Percentiles rank a stretch among this genome's conserved stretches.
Evolutionary conservation across 129 eudicot genomes (phyloP).

Genomic region (Saposhnikovia divaricata): DNA sequence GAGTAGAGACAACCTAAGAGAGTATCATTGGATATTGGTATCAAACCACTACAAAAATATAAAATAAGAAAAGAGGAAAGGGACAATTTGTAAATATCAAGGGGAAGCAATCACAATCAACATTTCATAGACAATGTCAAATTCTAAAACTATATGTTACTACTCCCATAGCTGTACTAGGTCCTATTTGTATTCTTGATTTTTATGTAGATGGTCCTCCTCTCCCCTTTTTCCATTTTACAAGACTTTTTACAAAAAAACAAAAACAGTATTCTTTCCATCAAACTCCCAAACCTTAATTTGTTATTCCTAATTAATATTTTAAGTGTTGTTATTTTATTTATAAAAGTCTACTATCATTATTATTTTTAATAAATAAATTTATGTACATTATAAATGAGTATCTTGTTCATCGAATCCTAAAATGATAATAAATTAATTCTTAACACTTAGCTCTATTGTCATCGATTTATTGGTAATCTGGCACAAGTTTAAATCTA

Average conservation of each 20-base stretch:
- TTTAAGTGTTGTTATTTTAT: no score
- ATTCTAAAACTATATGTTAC: background rate
- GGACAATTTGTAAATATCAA: background rate
- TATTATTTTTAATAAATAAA: no score
- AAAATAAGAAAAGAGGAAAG: background rate
- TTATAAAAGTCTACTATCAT: no score
- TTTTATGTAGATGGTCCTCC: background rate
- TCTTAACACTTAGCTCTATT: no score
- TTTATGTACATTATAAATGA: no score
- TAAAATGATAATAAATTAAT: no score
- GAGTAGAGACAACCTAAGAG: background rate
- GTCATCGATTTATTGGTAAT: no score
- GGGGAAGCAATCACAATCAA: conserved; percentile 7
- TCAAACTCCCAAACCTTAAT: background rate
- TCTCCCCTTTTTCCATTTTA: background rate
- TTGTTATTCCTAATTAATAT: background rate
- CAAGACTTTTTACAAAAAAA: background rate
- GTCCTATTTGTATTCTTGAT: background rate
- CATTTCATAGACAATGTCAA: background rate
- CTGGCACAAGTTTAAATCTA: no score
- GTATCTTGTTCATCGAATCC: no score
- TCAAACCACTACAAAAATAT: background rate
- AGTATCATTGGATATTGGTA: background rate
- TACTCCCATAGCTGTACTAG: background rate
- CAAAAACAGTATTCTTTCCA: background rate